A percentile compares a stretch with the other conserved stretches of the same genome.
These are phyloP conservation scores for Nothophaeocryptopus gaeumannii DNA, from an alignment of 2,329 filamentous ascomycete species.

Conservation along the genomic window DNA sequence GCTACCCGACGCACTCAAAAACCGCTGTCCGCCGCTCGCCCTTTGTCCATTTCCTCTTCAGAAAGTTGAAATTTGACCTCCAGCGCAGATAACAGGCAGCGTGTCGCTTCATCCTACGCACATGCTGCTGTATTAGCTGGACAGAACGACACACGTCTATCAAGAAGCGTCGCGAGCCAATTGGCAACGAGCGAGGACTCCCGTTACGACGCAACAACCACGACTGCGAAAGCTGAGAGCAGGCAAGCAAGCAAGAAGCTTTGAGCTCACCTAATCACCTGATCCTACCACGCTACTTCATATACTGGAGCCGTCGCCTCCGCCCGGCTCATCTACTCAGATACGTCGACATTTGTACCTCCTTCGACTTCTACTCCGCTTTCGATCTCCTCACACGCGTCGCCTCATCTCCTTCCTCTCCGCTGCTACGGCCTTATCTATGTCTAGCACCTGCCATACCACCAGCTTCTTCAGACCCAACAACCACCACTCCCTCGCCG, in stretches of 20 bases:
- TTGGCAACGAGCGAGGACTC: slow-evolving; percentile 29
- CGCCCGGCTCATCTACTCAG: neutral
- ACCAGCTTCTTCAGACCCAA: slow-evolving; percentile 17
- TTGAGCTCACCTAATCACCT: neutral
- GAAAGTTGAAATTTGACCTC: slow-evolving; percentile 55
- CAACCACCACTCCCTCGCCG: slow-evolving; percentile 29
- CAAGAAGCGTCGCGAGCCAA: slow-evolving; percentile 36
- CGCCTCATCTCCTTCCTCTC: neutral
- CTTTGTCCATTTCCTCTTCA: slow-evolving; percentile 37
- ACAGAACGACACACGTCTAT: slow-evolving; percentile 41
- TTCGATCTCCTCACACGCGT: neutral
- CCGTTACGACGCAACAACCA: slow-evolving; percentile 27
- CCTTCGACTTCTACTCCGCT: slow-evolving; percentile 5
- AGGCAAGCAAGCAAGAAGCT: neutral
- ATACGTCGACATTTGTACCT: neutral
- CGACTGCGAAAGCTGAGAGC: neutral
- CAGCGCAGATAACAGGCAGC: slow-evolving; percentile 38
- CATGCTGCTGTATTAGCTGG: slow-evolving; percentile 56
- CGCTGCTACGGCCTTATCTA: slow-evolving; percentile 5
- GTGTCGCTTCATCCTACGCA: slow-evolving; percentile 17
- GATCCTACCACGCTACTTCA: neutral
- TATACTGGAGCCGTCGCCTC: neutral
- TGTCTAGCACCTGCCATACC: slow-evolving; percentile 8
- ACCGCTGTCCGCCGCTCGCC: neutral
- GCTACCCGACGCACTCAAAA: neutral